These are phyloP conservation scores for Citropsis articulata DNA, from an alignment of 345 rosid genomes.

Conservation along the genomic window DNA sequence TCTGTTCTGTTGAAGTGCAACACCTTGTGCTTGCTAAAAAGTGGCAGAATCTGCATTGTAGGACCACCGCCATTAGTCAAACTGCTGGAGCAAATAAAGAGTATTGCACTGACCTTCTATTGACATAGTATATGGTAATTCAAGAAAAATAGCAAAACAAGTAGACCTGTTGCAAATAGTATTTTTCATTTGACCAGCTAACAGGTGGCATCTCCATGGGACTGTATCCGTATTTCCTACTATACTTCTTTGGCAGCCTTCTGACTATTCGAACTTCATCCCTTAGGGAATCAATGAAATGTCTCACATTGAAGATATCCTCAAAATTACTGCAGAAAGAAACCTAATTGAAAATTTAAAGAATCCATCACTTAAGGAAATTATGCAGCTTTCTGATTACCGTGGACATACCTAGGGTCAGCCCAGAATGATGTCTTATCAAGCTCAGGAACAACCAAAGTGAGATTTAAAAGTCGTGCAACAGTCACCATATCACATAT, in stretches of 20 bases:
- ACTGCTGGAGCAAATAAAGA: constrained; percentile 2
- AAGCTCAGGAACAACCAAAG: constrained; percentile 93
- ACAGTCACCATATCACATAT: constrained; percentile 92
- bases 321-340: constrained; percentile 77
- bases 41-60: constrained; percentile 75
- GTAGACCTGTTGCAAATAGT: constrained; percentile 82
- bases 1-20: constrained; percentile 90
- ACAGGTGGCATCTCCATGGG: constrained; percentile 80
- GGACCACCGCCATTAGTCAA: constrained; percentile 3
- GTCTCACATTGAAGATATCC: constrained; percentile 86
- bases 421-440: constrained; percentile 98
- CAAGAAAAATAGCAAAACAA: neutral
- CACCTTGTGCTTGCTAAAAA: constrained; percentile 65
- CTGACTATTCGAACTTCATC: constrained; percentile 83
- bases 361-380: neutral
- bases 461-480: constrained; percentile 87
- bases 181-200: constrained; percentile 94
- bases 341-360: constrained; percentile 15
- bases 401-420: constrained; percentile 69
- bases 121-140: neutral
- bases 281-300: constrained; percentile 90
- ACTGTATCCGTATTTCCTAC: constrained; percentile 54
- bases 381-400: neutral
- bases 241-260: constrained; percentile 78
- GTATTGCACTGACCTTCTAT: neutral